Conservation (phyloP, 1,284 basidiomycete species). For the Microstroma glucosiphilum region DNA sequence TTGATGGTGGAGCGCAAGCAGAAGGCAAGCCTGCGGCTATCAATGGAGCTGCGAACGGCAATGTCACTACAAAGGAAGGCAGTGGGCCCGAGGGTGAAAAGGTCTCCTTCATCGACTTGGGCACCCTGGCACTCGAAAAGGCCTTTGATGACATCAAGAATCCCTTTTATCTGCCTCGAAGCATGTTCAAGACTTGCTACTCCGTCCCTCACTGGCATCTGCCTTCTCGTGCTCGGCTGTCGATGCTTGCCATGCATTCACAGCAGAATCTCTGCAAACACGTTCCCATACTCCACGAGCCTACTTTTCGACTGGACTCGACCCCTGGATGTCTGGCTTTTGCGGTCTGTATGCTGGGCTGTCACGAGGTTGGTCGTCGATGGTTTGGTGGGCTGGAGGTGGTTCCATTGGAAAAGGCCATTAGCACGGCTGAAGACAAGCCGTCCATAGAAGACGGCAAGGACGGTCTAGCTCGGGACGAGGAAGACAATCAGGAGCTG, state of each 20-base stretch:
- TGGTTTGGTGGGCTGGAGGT: constrained; percentile 45
- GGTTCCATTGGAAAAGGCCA: constrained; percentile 18
- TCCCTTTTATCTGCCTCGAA: constrained; percentile 35
- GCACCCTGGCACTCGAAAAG: constrained; percentile 21
- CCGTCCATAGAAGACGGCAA: constrained; percentile 5
- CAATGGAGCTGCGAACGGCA: no score
- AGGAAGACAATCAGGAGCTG: constrained; percentile 38
- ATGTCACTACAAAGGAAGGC: no score
- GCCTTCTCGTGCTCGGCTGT: constrained; percentile 33
- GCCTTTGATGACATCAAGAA: constrained; percentile 33
- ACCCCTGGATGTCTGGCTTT: constrained; percentile 38
- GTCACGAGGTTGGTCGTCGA: constrained; percentile 32
- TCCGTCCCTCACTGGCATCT: constrained; percentile 36
- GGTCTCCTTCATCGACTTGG: neutral
- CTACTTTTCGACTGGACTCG: constrained; percentile 39
- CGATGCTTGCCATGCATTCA: constrained; percentile 35
- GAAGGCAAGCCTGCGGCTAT: no score
- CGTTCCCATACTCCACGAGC: constrained; percentile 39
- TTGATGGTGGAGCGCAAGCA: no score
- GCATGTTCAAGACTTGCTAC: constrained; percentile 37
- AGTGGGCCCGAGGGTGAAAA: no score
- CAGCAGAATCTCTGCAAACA: constrained; percentile 43
- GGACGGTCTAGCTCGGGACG: constrained; percentile 14
- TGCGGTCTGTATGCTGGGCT: constrained; percentile 37
- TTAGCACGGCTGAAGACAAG: neutral